A percentile compares a stretch with the other conserved stretches of the same genome.
Conservation (phyloP, 441 rosid species). For the Croton laevigatus region DNA sequence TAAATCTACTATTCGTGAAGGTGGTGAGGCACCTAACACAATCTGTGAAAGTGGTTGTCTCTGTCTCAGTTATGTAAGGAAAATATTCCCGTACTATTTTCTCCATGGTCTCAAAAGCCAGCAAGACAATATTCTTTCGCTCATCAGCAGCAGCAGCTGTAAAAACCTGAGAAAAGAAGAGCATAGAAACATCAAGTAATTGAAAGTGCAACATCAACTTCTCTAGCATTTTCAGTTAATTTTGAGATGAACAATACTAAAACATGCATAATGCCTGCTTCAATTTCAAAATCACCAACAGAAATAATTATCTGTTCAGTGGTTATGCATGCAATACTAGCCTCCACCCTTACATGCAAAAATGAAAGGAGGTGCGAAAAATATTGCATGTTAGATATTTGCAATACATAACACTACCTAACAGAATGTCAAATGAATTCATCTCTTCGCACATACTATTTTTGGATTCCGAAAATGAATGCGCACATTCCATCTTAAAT, state of each 20-base stretch:
- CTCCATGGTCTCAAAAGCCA: conserved; percentile 97
- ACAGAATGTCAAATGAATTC: not conserved
- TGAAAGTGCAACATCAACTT: not conserved
- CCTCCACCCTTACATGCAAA: not conserved
- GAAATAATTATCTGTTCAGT: not conserved
- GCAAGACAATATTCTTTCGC: conserved; percentile 75
- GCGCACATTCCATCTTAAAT: no score
- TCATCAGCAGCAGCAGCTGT: conserved; percentile 95
- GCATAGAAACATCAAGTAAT: conserved; percentile 22
- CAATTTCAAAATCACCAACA: not conserved
- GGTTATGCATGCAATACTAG: not conserved
- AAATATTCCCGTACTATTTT: conserved; percentile 96
- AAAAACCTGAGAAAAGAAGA: conserved; percentile 57
- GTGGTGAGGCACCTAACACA: conserved; percentile 94
- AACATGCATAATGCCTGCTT: not conserved
- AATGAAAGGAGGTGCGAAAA: not conserved
- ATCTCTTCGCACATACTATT: not conserved
- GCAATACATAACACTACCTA: not conserved
- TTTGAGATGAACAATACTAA: not conserved
- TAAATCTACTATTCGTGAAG: conserved; percentile 91
- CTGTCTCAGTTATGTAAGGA: conserved; percentile 94
- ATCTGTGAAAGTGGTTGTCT: conserved; percentile 84
- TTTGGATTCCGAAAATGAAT: no score
- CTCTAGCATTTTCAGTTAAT: conserved; percentile 6
- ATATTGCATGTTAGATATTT: not conserved